phyloP scores from a whole-genome alignment of 257 asterid genomes.

The Salvia miltiorrhiza region DNA sequence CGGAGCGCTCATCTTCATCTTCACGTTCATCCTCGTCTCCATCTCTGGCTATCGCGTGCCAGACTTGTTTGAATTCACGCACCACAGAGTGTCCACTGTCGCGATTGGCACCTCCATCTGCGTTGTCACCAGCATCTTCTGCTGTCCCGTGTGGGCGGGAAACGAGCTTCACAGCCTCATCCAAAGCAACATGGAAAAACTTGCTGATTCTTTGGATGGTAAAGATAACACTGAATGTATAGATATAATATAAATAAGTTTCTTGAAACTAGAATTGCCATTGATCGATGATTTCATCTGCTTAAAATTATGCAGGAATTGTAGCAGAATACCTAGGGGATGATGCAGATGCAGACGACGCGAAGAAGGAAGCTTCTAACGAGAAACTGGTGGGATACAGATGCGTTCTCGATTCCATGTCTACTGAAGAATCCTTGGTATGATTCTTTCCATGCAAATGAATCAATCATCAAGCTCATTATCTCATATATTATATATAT shows the following conservation, averaged over 20 bases:
- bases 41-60: constrained; percentile 72
- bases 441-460: not conserved
- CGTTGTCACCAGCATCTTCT: constrained; percentile 44
- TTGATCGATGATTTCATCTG: not conserved
- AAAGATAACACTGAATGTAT: not conserved
- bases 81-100: constrained; percentile 54
- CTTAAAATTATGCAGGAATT: constrained; percentile 30
- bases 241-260: too few species aligned
- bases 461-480: not conserved
- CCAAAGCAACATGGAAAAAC: constrained; percentile 47
- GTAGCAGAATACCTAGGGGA: constrained; percentile 35
- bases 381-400: constrained; percentile 38
- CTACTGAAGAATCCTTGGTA: constrained; percentile 65
- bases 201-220: constrained; percentile 80
- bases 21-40: constrained; percentile 62
- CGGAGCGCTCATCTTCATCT: constrained; percentile 64
- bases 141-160: constrained; percentile 79
- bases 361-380: constrained; percentile 27
- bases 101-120: constrained; percentile 66
- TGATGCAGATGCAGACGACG: constrained; percentile 19
- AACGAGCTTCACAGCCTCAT: constrained; percentile 56
- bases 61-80: constrained; percentile 54
- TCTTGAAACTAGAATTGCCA: not conserved
- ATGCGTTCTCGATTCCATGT: constrained; percentile 52
- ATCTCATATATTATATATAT: too few species aligned